Evolutionary conservation across 768 basidiomycete genomes (phyloP).

Genomic region (Suillus ampliporus): DNA sequence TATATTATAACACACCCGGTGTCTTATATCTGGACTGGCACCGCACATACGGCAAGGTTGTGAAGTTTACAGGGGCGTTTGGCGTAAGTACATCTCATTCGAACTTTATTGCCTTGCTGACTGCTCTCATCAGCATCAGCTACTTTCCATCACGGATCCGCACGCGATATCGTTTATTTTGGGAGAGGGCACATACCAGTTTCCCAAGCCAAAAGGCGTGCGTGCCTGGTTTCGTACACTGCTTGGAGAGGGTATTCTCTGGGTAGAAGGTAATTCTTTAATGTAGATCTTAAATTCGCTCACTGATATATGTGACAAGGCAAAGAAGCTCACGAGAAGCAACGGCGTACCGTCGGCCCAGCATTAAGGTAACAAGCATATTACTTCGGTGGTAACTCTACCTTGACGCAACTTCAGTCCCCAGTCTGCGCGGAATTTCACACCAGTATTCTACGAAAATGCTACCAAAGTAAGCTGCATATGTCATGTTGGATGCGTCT

Average conservation of each 20-base stretch:
- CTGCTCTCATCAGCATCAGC: slow-evolving; percentile 49
- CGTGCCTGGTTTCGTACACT: slow-evolving; percentile 67
- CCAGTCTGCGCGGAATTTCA: slow-evolving; percentile 58
- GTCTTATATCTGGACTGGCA: slow-evolving; percentile 59
- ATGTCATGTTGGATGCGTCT: neutral
- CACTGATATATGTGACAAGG: slow-evolving; percentile 39
- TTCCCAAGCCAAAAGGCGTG: slow-evolving; percentile 68
- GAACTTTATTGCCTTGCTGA: slow-evolving; percentile 17
- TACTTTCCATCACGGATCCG: slow-evolving; percentile 62
- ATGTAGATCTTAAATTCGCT: slow-evolving; percentile 10
- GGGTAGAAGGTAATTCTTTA: slow-evolving; percentile 58
- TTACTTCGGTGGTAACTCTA: slow-evolving; percentile 8
- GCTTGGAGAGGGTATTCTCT: slow-evolving; percentile 67
- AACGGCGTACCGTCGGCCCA: slow-evolving; percentile 57
- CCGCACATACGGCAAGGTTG: slow-evolving; percentile 55
- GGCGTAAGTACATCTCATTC: slow-evolving; percentile 46
- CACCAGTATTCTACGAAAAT: slow-evolving; percentile 59
- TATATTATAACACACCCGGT: slow-evolving; percentile 59
- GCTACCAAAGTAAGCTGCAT: slow-evolving; percentile 44
- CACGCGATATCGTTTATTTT: slow-evolving; percentile 60
- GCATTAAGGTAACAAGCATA: slow-evolving; percentile 54
- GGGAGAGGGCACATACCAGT: slow-evolving; percentile 57
- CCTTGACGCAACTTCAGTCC: slow-evolving; percentile 37
- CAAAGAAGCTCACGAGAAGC: slow-evolving; percentile 60
- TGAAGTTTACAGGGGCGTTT: slow-evolving; percentile 60